These are phyloP conservation scores for Epichloe hybrida DNA, from an alignment of 2,329 filamentous ascomycete species.

Conservation along the genomic window DNA sequence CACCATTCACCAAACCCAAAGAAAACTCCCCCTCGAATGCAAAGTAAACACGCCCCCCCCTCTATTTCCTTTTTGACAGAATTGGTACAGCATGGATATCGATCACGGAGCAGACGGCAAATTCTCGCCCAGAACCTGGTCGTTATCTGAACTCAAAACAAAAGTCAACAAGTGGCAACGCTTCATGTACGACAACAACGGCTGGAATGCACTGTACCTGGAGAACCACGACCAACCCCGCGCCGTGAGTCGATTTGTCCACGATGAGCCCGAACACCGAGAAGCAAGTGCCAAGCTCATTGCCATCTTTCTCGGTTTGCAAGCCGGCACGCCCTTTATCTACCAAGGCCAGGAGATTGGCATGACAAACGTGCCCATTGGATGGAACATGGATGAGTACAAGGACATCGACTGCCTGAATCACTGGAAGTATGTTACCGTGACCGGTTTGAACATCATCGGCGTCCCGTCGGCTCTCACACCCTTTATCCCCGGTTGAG, in stretches of 20 bases:
- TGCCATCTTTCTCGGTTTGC: conserved; percentile 40
- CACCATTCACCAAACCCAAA: too few species aligned
- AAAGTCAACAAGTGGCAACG: conserved; percentile 44
- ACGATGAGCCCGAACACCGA: conserved; percentile 35
- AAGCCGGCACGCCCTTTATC: conserved; percentile 51
- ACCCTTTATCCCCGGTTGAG: too few species aligned
- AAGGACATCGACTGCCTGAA: conserved; percentile 51
- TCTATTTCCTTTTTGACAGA: background rate
- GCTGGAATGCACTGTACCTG: conserved; percentile 52
- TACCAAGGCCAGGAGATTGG: conserved; percentile 59
- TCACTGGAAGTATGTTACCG: conserved; percentile 28
- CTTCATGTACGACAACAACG: conserved; percentile 44
- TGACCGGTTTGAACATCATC: background rate
- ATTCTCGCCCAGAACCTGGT: conserved; percentile 29
- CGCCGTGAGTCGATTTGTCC: conserved; percentile 41
- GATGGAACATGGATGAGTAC: conserved; percentile 52
- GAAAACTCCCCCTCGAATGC: background rate
- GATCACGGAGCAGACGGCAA: conserved; percentile 32
- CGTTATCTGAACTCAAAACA: conserved; percentile 35
- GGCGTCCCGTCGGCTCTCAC: too few species aligned
- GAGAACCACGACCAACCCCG: conserved; percentile 55
- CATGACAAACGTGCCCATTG: conserved; percentile 48
- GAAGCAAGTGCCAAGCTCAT: conserved; percentile 44
- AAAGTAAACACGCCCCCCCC: background rate
- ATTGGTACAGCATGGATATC: conserved; percentile 28